Evolutionary conservation across 805 yeast species (phyloP), one percentile per base, ranked within the genome.

Genomic region (Kockiozyma suomiensis): DNA sequence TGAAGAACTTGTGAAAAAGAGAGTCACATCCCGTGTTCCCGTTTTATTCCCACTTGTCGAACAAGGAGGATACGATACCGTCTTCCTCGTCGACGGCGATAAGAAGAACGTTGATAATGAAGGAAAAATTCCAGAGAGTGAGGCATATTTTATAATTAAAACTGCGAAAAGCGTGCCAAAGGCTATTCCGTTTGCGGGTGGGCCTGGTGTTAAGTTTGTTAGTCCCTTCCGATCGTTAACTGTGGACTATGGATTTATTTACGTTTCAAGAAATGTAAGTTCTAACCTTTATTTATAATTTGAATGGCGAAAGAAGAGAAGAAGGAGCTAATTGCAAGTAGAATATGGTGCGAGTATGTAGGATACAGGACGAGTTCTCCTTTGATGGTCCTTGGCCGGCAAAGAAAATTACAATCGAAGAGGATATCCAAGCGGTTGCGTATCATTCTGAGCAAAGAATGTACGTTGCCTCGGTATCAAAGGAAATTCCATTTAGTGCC

Each of bases 361-460:
- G 77, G 0, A 61, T 79, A 30, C 76, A 76, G 43, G 59, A 62
- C 26, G 48, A 77, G 72, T 43, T 79, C 66, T 81, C 80, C 61
- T 87, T 85, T 69, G 82, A 86, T 10, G 82, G 82, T 66, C 80
- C 78, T 48, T 76, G 85, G 72, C 92, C 94, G 5, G 75, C 86
- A 19, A 79, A 78, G 61, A 80, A 78, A 53, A 72, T 82, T 13
- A 65, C 65, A 0, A 69, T 89, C 4, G 88, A 86, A 0, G 83
- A 81, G 69, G 85, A 89, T 2, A 75, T 90, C 30, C 86, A 83
- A 58, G 79, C 83, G 21, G 75, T 92, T 3, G 77, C 88, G 0
- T 92, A 83, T 69, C 94, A 90, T 73, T 87, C 85, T 65, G 73
- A 78, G 4, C 80, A 90, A 0, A 78, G 84, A 61, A 80, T 88